Conservation (phyloP, 179 eudicot genomes). For the Actinidia polygama region DNA sequence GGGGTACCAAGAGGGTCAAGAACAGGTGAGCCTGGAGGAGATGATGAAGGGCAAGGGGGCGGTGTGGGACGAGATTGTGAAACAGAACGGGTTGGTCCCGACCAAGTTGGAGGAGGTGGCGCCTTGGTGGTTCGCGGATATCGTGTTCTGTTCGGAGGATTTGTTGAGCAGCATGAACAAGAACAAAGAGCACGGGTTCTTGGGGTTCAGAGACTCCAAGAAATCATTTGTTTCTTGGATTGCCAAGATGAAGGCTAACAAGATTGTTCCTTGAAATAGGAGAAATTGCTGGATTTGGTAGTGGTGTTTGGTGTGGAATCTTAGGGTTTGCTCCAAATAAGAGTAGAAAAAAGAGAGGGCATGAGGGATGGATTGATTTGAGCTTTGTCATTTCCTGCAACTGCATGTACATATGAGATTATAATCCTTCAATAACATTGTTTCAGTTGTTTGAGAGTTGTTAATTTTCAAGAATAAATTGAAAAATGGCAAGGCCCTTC, state of each 20-base stretch:
- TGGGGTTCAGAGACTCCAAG: slow-evolving; percentile 27
- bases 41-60: slow-evolving; percentile 23
- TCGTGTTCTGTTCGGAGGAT: slow-evolving; percentile 4
- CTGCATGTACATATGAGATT: no score
- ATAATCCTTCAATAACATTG: no score
- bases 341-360: no score
- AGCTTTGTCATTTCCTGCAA: background rate
- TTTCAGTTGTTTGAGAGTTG: no score
- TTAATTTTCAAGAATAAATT: no score
- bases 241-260: slow-evolving; percentile 23
- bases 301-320: no score
- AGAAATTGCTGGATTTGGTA: background rate
- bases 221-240: slow-evolving; percentile 25
- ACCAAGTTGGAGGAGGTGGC: background rate
- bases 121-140: slow-evolving; percentile 1
- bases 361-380: background rate
- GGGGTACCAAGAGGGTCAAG: slow-evolving; percentile 13
- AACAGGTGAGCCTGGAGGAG: slow-evolving; percentile 21
- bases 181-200: slow-evolving; percentile 1
- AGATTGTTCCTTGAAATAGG: slow-evolving; percentile 18
- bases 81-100: background rate
- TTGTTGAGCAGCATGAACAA: background rate
- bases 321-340: background rate
- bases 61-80: background rate
- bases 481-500: no score